Evolutionary conservation across 805 yeast genomes (phyloP), one percentile per base, ranked within the genome.

Genomic region (Lipomyces mesembrius): DNA sequence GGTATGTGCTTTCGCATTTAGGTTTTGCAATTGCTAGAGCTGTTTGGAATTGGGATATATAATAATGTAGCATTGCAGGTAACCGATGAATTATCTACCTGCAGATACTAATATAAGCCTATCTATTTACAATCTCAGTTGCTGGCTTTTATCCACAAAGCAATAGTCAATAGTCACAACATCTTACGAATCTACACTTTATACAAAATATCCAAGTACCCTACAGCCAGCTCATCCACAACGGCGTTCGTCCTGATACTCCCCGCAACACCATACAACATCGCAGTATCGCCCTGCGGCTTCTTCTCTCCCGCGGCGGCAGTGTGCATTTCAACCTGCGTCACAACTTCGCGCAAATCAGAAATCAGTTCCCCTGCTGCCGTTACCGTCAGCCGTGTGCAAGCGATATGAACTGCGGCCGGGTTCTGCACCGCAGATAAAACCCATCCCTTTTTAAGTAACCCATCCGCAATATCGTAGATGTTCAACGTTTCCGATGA

Each of bases 191-290:
- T 27, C 54, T 34, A 67, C 29, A 52, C 75, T 75, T 91, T 89
- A 77, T 92, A 94, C 56, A 95, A 75, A 7, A 91, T 82, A 75
- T 95, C 97, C 34, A 95, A 79, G 75, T 94, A 94, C 0, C 90
- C 93, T 14, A 84, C 89, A 53, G 94, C 89, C 11, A 94, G 78
- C 64, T 84, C 83, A 66, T 90, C 96, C 11, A 92, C 97, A 14
- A 95, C 87, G 2, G 96, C 95, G 0, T 87, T 84, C 0, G 97
- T 92, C 65, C 85, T 81, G 27, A 95, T 86, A 74, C 95, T 90
- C 7, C 97, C 98, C 1, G 98, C 98, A 58, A 94, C 96, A 72
- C 99, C 99, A 75, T 94, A 94, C 57, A 94, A 76, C 2, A 95
- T 97, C 17, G 97, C 95, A 0, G 97, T 91, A 25, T 86, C 84